A percentile compares a stretch with the other conserved stretches of the same genome.
These are phyloP conservation scores for Ustilago hordei DNA, from an alignment of 1,284 basidiomycete species.

Conservation along the genomic window DNA sequence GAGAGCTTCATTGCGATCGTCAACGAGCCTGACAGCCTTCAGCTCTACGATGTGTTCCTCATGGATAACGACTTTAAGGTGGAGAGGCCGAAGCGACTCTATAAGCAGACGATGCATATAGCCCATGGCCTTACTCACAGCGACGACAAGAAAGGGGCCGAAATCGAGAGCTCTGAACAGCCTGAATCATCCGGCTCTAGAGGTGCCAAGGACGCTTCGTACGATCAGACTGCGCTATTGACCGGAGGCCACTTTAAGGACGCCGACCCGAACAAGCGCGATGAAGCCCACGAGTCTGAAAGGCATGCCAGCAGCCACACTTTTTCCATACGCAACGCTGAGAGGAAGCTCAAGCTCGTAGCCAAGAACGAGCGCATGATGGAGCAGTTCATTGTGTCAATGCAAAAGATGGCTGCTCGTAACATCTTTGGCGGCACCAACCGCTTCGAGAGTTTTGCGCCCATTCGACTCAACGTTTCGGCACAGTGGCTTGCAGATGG, in stretches of 20 bases:
- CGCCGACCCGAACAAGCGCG: slow-evolving; percentile 35
- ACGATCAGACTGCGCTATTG: slow-evolving; percentile 61
- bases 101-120: slow-evolving; percentile 67
- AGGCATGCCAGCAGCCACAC: slow-evolving; percentile 78
- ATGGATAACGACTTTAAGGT: slow-evolving; percentile 91
- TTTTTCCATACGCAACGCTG: slow-evolving; percentile 92
- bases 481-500: slow-evolving; percentile 99
- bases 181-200: slow-evolving; percentile 16
- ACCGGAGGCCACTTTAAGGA: slow-evolving; percentile 62
- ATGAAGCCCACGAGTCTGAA: slow-evolving; percentile 44
- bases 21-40: slow-evolving; percentile 79
- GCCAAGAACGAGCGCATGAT: slow-evolving; percentile 94
- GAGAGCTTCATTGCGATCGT: slow-evolving; percentile 92
- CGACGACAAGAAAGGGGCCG: slow-evolving; percentile 33
- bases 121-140: slow-evolving; percentile 53
- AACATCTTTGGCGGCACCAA: slow-evolving; percentile 86
- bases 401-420: slow-evolving; percentile 83
- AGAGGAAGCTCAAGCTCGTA: slow-evolving; percentile 86
- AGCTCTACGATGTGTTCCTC: slow-evolving; percentile 92
- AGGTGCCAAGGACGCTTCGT: slow-evolving; percentile 32
- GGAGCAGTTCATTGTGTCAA: slow-evolving; percentile 94
- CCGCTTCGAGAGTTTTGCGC: slow-evolving; percentile 84
- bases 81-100: slow-evolving; percentile 73
- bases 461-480: slow-evolving; percentile 89
- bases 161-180: slow-evolving; percentile 47